phyloP scores from a whole-genome alignment of 495 filamentous ascomycete genomes.

The Penicillium coprophilum region DNA sequence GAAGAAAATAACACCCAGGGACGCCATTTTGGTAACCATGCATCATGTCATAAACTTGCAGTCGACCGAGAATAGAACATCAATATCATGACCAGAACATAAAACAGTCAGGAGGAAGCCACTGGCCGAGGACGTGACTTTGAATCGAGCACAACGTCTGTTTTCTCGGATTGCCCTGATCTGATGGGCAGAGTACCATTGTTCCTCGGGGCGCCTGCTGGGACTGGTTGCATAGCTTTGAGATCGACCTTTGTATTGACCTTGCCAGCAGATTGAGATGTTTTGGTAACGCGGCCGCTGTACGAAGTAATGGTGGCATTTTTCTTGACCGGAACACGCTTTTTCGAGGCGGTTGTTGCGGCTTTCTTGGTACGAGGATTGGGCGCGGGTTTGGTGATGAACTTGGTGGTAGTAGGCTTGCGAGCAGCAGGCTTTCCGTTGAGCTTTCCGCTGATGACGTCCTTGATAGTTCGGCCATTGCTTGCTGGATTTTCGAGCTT shows the following conservation, averaged over 20 bases:
- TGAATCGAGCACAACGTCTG: not conserved
- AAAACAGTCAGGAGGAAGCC: constrained; percentile 7
- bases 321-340: constrained; percentile 21
- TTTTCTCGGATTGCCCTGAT: constrained; percentile 6
- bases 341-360: constrained; percentile 20
- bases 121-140: constrained; percentile 9
- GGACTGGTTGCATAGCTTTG: constrained; percentile 43
- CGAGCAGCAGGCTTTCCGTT: constrained; percentile 11
- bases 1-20: constrained; percentile 4
- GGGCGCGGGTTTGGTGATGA: constrained; percentile 12
- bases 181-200: constrained; percentile 38
- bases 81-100: constrained; percentile 8
- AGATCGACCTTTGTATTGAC: constrained; percentile 30
- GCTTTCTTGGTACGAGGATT: constrained; percentile 20
- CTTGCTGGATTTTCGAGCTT: constrained; percentile 30
- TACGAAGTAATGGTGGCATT: constrained; percentile 39
- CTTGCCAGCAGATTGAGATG: constrained; percentile 18
- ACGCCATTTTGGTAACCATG: constrained; percentile 21
- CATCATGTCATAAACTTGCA: constrained; percentile 17
- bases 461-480: constrained; percentile 31
- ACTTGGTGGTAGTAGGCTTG: constrained; percentile 1
- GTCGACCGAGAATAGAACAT: constrained; percentile 12
- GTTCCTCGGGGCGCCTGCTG: constrained; percentile 41
- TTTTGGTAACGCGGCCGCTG: constrained; percentile 42
- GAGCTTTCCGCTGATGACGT: constrained; percentile 37